Evolutionary conservation across 345 rosid genomes (phyloP).

Genomic region (Brassica cretica): DNA sequence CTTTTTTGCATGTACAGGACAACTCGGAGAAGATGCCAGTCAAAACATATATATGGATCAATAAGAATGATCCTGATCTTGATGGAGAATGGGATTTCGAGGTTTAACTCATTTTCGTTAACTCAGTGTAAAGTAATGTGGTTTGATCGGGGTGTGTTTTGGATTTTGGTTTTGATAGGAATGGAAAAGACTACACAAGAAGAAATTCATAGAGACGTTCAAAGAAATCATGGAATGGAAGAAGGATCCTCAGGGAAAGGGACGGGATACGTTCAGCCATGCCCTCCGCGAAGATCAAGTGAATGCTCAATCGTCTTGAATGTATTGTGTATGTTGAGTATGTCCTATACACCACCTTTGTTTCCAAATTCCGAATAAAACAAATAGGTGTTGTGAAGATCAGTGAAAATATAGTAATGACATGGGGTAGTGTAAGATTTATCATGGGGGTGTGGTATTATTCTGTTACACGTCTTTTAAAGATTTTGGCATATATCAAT

Average conservation of each 20-base stretch:
- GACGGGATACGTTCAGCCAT: constrained; percentile 38
- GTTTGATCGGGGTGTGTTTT: not conserved
- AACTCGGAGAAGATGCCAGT: constrained; percentile 48
- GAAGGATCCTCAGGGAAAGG: constrained; percentile 58
- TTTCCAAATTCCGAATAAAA: not conserved
- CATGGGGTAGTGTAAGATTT: not conserved
- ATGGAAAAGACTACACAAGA: constrained; percentile 61
- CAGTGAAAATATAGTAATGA: not conserved
- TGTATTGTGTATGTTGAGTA: not conserved
- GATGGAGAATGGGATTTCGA: constrained; percentile 87
- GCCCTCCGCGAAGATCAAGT: not conserved
- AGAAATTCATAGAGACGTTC: constrained; percentile 56
- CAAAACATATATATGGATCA: constrained; percentile 62
- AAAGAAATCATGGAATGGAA: constrained; percentile 52
- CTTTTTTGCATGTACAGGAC: constrained; percentile 46
- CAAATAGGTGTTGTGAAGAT: constrained; percentile 2
- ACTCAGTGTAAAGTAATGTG: not conserved
- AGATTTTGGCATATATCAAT: not conserved
- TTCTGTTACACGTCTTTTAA: not conserved
- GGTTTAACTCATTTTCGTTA: constrained; percentile 40
- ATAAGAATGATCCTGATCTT: constrained; percentile 62
- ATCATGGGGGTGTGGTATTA: constrained; percentile 3
- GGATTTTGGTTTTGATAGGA: constrained; percentile 44
- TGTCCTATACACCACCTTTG: constrained; percentile 2
- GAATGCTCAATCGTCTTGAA: constrained; percentile 13